Conservation (phyloP, 2,329 filamentous ascomycete species). For the Dactylellina cionopaga region DNA sequence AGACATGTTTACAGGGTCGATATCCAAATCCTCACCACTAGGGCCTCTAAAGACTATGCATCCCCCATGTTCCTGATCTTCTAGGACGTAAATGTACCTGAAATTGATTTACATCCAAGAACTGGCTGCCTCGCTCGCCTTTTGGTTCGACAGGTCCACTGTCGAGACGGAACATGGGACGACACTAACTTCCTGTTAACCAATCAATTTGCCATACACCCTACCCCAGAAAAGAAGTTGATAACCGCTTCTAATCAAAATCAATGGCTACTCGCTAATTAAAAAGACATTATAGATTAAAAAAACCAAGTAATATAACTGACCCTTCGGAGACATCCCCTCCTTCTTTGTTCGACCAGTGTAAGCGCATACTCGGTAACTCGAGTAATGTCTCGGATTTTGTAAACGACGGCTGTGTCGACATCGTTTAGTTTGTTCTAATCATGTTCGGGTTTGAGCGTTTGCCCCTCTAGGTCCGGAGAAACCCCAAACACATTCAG, state of each 20-base stretch:
- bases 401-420: slow-evolving; percentile 19
- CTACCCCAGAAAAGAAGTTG: slow-evolving; percentile 32
- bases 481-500: slow-evolving; percentile 23
- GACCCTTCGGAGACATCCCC: slow-evolving; percentile 16
- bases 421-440: slow-evolving; percentile 18
- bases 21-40: too few species aligned
- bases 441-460: slow-evolving; percentile 6
- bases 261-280: not conserved
- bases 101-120: slow-evolving; percentile 26
- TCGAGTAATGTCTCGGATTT: slow-evolving; percentile 1
- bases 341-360: slow-evolving; percentile 23
- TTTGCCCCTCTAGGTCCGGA: not conserved
- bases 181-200: slow-evolving; percentile 2
- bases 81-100: not conserved
- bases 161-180: slow-evolving; percentile 31
- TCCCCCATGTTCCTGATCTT: not conserved
- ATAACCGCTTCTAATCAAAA: not conserved
- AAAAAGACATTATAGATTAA: slow-evolving; percentile 3
- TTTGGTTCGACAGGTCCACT: slow-evolving; percentile 5
- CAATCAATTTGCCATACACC: slow-evolving; percentile 35
- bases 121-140: not conserved
- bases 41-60: too few species aligned
- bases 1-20: slow-evolving; percentile 35
- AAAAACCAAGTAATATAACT: slow-evolving; percentile 4
- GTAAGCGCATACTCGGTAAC: slow-evolving; percentile 5